These are phyloP conservation scores for Mortierella alpina DNA, from an alignment of 192 early-diverging fungal genomes.

Conservation along the genomic window DNA sequence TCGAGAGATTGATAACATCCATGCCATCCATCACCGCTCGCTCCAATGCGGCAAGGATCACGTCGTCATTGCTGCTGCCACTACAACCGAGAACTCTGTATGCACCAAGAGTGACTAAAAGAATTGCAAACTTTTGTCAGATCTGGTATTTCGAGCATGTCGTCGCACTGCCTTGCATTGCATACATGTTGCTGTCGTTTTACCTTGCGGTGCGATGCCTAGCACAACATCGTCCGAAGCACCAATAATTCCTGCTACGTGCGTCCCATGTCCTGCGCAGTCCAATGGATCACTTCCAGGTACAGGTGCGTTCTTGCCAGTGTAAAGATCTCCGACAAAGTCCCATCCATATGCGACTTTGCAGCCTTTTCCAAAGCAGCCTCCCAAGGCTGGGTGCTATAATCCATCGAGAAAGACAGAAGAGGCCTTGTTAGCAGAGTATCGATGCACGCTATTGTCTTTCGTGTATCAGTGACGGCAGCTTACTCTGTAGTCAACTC, in stretches of 20 bases:
- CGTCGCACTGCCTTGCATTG: too few species aligned
- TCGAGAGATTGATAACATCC: conserved; percentile 85
- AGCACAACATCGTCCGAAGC: conserved; percentile 63
- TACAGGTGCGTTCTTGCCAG: conserved; percentile 54
- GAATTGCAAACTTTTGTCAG: not conserved
- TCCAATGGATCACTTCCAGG: conserved; percentile 64
- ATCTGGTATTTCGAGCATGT: not conserved
- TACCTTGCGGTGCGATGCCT: conserved; percentile 85
- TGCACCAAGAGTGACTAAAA: conserved; percentile 67
- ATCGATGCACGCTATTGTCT: too few species aligned
- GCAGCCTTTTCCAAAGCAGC: conserved; percentile 68
- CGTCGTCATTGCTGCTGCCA: conserved; percentile 68
- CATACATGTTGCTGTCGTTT: not conserved
- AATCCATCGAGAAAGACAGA: not conserved
- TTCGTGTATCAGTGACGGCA: not conserved
- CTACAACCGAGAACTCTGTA: conserved; percentile 87
- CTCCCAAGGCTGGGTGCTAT: conserved; percentile 71
- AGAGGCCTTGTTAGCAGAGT: not conserved
- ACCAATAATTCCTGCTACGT: conserved; percentile 75
- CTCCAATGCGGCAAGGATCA: conserved; percentile 81
- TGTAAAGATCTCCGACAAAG: conserved; percentile 62
- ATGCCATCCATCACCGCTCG: conserved; percentile 72
- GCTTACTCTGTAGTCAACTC: conserved; percentile 50
- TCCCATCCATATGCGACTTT: conserved; percentile 68
- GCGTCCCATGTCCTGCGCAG: conserved; percentile 72